A percentile compares a stretch with the other conserved stretches of the same genome.
These are phyloP conservation scores for Mallotus repandus DNA, from an alignment of 441 rosid species.

Conservation along the genomic window DNA sequence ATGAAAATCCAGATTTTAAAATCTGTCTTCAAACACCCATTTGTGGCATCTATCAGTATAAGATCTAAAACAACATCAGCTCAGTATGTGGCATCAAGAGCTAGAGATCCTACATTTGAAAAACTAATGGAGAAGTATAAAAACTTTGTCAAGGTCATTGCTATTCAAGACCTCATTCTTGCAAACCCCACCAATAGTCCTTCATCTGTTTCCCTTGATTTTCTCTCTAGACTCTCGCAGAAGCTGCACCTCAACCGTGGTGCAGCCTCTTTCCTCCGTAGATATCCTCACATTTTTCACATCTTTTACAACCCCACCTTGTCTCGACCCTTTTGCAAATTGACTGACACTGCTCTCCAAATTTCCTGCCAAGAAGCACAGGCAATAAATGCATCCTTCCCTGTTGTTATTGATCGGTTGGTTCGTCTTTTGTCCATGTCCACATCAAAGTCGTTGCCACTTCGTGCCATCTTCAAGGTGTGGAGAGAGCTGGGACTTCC, in stretches of 20 bases:
- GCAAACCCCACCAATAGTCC: conserved; percentile 54
- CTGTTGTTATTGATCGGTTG: conserved; percentile 56
- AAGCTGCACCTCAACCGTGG: conserved; percentile 83
- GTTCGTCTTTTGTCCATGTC: conserved; percentile 70
- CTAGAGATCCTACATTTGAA: conserved; percentile 75
- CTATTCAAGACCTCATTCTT: conserved; percentile 73
- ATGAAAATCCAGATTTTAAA: conserved; percentile 35
- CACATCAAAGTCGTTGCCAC: conserved; percentile 60
- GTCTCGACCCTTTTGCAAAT: conserved; percentile 58
- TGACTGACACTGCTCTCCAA: conserved; percentile 51
- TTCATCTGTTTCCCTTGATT: conserved; percentile 66
- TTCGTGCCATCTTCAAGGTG: conserved; percentile 82
- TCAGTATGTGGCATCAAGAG: conserved; percentile 66
- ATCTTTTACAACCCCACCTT: conserved; percentile 55
- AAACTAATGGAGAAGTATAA: conserved; percentile 86
- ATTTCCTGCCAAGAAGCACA: conserved; percentile 58
- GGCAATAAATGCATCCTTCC: conserved; percentile 48
- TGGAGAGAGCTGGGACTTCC: conserved; percentile 95
- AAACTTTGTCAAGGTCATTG: conserved; percentile 64
- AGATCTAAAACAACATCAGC: conserved; percentile 71
- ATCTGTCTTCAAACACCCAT: conserved; percentile 32
- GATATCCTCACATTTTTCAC: conserved; percentile 71
- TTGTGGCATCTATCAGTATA: conserved; percentile 15
- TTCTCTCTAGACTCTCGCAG: conserved; percentile 75
- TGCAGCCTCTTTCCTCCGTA: conserved; percentile 64